phyloP scores from a whole-genome alignment of 2,329 filamentous ascomycete species.

The Dothideomycetidae sp. region DNA sequence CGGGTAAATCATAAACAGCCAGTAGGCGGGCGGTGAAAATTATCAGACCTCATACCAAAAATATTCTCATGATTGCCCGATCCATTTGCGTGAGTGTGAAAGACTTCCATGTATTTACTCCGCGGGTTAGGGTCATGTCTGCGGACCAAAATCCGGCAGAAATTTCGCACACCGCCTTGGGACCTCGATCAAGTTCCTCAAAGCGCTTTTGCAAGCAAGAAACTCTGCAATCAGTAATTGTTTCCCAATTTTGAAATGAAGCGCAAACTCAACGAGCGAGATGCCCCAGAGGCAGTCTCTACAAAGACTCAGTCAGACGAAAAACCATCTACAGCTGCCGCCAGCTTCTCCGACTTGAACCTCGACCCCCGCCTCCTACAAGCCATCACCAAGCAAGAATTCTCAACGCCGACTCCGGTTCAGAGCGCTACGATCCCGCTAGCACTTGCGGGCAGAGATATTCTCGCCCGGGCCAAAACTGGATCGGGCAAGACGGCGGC shows the following conservation, averaged over 20 bases:
- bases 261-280: constrained; percentile 36
- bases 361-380: constrained; percentile 78
- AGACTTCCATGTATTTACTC: no score
- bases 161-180: constrained; percentile 7
- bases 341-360: constrained; percentile 59
- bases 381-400: constrained; percentile 71
- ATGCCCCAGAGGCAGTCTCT: constrained; percentile 27
- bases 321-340: constrained; percentile 8
- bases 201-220: not conserved
- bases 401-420: constrained; percentile 73
- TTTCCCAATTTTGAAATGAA: constrained; percentile 23
- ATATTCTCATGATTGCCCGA: no score
- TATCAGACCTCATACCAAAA: no score
- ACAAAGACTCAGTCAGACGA: constrained; percentile 9
- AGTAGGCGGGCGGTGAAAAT: no score
- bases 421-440: constrained; percentile 80
- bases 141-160: constrained; percentile 4
- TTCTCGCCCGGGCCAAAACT: constrained; percentile 72
- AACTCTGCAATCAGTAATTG: not conserved
- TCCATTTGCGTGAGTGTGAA: no score
- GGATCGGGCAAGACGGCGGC: constrained; percentile 97
- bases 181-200: not conserved
- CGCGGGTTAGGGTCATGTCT: no score
- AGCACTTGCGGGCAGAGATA: constrained; percentile 70
- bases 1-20: no score